Evolutionary conservation across 257 asterid species (phyloP), one percentile per base, ranked within the genome.

Genomic region (Leonotis leonurus): DNA sequence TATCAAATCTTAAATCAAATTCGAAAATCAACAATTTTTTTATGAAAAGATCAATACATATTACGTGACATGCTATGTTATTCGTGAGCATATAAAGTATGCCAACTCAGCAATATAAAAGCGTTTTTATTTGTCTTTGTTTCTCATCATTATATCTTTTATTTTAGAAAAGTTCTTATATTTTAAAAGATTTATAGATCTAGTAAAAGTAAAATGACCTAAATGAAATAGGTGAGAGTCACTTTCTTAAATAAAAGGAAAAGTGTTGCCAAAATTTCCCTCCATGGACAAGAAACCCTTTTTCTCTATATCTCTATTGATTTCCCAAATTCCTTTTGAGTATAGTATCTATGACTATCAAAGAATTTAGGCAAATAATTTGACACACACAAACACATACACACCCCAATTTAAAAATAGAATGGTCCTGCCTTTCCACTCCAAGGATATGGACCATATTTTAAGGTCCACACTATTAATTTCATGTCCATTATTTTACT

Each of bases 391-490:
- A 63, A n/a, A n/a, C n/a, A n/a, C n/a, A n/a, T 20, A 54, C 9
- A 6, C 48, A 45, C 30, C 53, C 33, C 8, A 57, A 44, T 33
- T 6, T 51, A 41, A 49, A 60, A 39, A 53, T 25, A 41, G 36
- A 45, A 22, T 60, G 60, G 74, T 56, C 58, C 76, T 75, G 76
- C 60, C 49, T 48, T 57, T 72, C 57, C 60, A 49, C 48, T 70
- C 66, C 45, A 64, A 71, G 71, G 76, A 72, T 37, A 78, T 71
- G 90, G 83, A 69, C 80, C 80, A 56, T 74, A n/a, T 81, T 67
- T 69, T 56, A 51, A 58, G 80, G 74, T 72, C 81, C 80, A 73
- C 82, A 64, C 68, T 65, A 62, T 68, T 68, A 75, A 79, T 69
- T 70, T 56, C 41, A 60, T 56, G 51, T 69, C 73, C 24, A 62